Base-by-base conservation (phyloP, 139 green algal genomes). In the Coccomyxa sp. region DNA sequence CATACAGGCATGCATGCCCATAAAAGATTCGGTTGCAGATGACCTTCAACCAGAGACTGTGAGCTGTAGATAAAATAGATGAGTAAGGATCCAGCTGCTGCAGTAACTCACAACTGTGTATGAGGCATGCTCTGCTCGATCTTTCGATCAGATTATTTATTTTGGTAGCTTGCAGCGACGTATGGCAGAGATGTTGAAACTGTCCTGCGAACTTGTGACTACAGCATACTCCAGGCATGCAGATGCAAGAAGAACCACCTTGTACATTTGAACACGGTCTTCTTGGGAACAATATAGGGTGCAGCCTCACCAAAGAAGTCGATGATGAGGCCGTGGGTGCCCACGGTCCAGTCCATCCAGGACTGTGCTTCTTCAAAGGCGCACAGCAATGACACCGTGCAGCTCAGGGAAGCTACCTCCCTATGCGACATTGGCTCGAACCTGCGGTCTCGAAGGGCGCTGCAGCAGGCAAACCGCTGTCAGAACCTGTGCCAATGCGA, bases 361-460 rank as follows among this genome's bases (percentile, higher is more conserved):
- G 78, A 57, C 0, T 60, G 68, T 10, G 86, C 94, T 15, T 82
- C 45, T 76, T 97, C 90, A 85, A 97, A 97, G 32, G 75, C 81
- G 32, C 76, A 80, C 60, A 97, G 94, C 51, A 97, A 86, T 0
- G 89, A 95, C 3, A 97, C 93, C n/a, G 91, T 95, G 89, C 94
- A 97, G 16, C 80, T 81, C 58, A 97, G 89, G 23, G 84, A 59
- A 9, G 89, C 79, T 45, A 95, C 71, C 86, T 95, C 81, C 13
- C 78, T 67, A 0, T 77, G 51, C 32, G 63, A n/a, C 16, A 97
- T 88, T 0, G 94, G 91, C 3, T 82, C 59, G 80, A 97, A 97
- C 16, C 94, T 89, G 7, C 84, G 86, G 86, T 97, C 94, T 16
- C 85, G 81, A 30, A 97, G 86, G 9, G 93, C 86, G 74, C 88